Base-by-base conservation (phyloP, 306 rosid species). In the Delonix regia region DNA sequence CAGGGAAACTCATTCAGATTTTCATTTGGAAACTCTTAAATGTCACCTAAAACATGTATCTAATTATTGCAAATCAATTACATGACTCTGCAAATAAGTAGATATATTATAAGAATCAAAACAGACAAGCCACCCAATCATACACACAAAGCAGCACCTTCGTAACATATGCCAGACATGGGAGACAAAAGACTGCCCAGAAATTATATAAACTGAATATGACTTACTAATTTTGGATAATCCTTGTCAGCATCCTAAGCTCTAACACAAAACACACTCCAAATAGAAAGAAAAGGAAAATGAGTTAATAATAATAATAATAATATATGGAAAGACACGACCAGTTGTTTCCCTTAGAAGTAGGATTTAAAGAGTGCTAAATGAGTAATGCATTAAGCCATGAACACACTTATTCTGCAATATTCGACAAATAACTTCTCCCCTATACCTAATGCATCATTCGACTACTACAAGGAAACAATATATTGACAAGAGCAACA, bases 191-290 rank as follows among this genome's bases (percentile, higher is more conserved):
- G 28, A 15, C 61, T n/a, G 42, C 25, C 62, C 52, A 74, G 55
- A 52, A 57, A 39, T 38, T 13, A 69, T 4, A 19, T 41, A 30
- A 60, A 61, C 70, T 21, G 24, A 79, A 59, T 74, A 41, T 16
- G 47, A 21, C 55, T 51, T 45, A 45, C 7, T 71, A 56, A 60
- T 9, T 60, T 16, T 60, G 9, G 9, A 21, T n/a, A 72, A 62
- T 22, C 44, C 66, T 47, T 39, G 38, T 41, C 21, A 56, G 39
- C 63, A 74, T 74, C 52, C 27, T 67, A 74, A 21, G 42, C 27
- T 56, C 25, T 73, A 80, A 67, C 47, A 75, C 85, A 77, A 61
- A 41, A 5, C 19, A 34, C 62, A 33, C 63, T 39, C 44, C 75
- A 28, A 10, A 45, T 5, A 25, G 6, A 21, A 41, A n/a, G 1